Base-by-base conservation (phyloP, 2,329 filamentous ascomycete species). In the Microsporum canis region DNA sequence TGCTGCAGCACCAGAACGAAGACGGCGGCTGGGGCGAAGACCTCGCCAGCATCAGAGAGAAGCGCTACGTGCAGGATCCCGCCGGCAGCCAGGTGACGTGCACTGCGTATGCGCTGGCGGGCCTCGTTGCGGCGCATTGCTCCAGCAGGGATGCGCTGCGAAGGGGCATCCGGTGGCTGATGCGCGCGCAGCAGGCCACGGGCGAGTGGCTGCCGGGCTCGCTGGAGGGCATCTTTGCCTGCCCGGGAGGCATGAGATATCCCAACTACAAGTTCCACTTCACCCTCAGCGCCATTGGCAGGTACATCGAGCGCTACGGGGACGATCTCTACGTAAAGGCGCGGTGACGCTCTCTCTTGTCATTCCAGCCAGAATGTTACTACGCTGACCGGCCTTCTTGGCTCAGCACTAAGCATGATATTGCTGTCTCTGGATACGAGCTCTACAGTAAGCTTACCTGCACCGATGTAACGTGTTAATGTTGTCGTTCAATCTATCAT, bases 241-340 rank as follows among this genome's bases (percentile, higher is more conserved):
- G 23, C 3, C 39, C 57, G 17, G 39, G 39, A 2, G 39, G 39
- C 2, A 47, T 47, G n/a, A 27, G 39, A 33, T 59, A 59, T 14
- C 57, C 57, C 7, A 45, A 47, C 14, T 59, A 59, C 57, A 59
- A 59, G 14, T 59, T 59, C 31, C 39, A 49, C 34, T 59, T 59
- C 31, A 47, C 57, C 6, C 14, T 59, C 57, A 59, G 10, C 12
- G 57, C 57, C 23, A 8, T 59, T 27, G 57, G 38, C 5, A 31
- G 17, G 38, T 59, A 49, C 34, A 36, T 23, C 14, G 12, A 59
- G 23, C 41, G 23, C 7, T 59, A 59, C 5, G 34, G 34, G 2
- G 34, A 36, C 34, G 34, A 36, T 36, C 34, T 36, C 34, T 36
- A 36, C 10, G 5, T 36, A 36, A 36, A 36, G 34, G 34, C 5